These are phyloP conservation scores for Calcarisporium arbuscula DNA, from an alignment of 2,329 filamentous ascomycete species.

Conservation along the genomic window DNA sequence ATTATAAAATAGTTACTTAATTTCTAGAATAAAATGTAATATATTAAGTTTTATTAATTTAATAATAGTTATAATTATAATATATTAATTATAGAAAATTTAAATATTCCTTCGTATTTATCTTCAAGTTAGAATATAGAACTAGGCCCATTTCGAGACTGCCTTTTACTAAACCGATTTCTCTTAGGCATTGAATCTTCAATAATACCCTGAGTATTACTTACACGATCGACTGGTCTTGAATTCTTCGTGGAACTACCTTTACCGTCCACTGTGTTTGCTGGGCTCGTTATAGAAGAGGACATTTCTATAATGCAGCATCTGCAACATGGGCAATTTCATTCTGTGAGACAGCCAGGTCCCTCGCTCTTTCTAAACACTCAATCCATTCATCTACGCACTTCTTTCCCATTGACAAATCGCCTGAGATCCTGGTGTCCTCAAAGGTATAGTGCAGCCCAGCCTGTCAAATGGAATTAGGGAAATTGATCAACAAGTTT, in stretches of 20 bases:
- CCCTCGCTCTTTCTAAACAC: conserved; percentile 75
- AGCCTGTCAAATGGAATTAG: conserved; percentile 45
- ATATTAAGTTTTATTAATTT: too few relatives aligned
- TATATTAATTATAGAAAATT: too few relatives aligned
- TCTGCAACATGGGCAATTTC: conserved; percentile 61
- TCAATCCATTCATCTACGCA: conserved; percentile 91
- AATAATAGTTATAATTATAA: too few relatives aligned
- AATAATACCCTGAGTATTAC: conserved; percentile 50
- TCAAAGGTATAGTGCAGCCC: conserved; percentile 93
- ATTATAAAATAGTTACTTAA: too few relatives aligned
- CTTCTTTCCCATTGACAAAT: conserved; percentile 54
- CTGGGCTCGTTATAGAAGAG: conserved; percentile 68
- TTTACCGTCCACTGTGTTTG: conserved; percentile 61
- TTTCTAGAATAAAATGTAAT: too few relatives aligned
- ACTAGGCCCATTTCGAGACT: conserved; percentile 90
- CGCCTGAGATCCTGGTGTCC: conserved; percentile 67
- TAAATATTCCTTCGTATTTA: too few relatives aligned
- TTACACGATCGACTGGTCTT: conserved; percentile 45
- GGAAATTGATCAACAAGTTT: not conserved
- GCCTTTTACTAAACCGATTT: conserved; percentile 80
- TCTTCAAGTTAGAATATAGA: conserved; percentile 60
- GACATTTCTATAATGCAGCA: conserved; percentile 62
- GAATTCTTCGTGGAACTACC: conserved; percentile 45
- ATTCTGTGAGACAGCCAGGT: conserved; percentile 72
- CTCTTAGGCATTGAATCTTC: conserved; percentile 49